Evolutionary conservation across 2,329 filamentous ascomycete species (phyloP).

Genomic region (Talaromyces sp.): DNA sequence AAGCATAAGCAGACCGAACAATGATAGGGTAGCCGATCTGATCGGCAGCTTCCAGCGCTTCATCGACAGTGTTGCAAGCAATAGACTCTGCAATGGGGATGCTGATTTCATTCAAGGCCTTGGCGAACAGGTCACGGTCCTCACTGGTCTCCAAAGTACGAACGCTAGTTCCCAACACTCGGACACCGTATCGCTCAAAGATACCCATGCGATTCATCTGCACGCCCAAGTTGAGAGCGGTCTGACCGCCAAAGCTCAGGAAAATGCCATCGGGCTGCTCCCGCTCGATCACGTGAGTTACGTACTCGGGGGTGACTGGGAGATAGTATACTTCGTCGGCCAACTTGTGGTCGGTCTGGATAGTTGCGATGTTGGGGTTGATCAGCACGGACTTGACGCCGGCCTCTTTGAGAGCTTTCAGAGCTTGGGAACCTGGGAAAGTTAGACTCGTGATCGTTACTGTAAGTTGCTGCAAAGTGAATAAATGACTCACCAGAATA

Average conservation of each 20-base stretch:
- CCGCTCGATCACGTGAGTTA: conserved; percentile 93
- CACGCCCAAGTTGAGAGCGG: conserved; percentile 92
- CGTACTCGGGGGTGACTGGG: conserved; percentile 95
- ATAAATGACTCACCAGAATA: conserved; percentile 69
- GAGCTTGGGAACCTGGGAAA: conserved; percentile 78
- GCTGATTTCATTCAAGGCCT: conserved; percentile 93
- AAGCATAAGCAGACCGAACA: conserved; percentile 91
- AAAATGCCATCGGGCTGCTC: conserved; percentile 96
- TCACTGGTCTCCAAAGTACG: conserved; percentile 91
- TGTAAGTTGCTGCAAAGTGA: background rate
- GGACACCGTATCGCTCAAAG: conserved; percentile 92
- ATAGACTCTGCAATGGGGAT: conserved; percentile 97
- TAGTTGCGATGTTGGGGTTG: conserved; percentile 97
- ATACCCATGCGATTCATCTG: conserved; percentile 95
- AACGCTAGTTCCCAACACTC: conserved; percentile 91
- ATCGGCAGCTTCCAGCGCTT: conserved; percentile 82
- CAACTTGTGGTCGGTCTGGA: conserved; percentile 93
- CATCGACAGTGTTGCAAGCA: conserved; percentile 85
- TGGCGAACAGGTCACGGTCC: conserved; percentile 92
- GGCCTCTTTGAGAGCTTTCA: conserved; percentile 95
- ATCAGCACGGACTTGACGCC: conserved; percentile 88
- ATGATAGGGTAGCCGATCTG: conserved; percentile 95
- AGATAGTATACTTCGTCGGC: conserved; percentile 98
- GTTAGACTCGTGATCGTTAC: background rate
- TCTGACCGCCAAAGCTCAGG: conserved; percentile 95